Evolutionary conservation across 441 rosid species (phyloP).

Genomic region (Gossypium trilobum): DNA sequence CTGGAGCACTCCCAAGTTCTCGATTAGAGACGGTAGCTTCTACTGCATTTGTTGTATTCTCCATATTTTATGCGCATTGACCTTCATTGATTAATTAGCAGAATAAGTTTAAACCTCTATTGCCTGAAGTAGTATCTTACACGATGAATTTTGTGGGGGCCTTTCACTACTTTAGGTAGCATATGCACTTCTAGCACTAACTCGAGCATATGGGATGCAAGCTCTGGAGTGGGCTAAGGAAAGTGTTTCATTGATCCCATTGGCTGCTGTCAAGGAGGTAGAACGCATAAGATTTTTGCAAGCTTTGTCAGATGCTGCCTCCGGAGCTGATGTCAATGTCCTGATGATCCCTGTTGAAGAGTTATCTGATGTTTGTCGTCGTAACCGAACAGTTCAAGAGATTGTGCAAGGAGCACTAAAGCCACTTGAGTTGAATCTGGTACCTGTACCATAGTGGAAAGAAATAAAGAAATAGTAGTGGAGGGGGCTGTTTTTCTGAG

Average conservation of each 20-base stretch:
- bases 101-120: not conserved
- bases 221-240: conserved; percentile 79
- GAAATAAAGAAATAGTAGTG: not conserved
- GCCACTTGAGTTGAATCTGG: conserved; percentile 64
- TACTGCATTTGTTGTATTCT: not conserved
- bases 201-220: conserved; percentile 53
- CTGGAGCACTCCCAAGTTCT: conserved; percentile 96
- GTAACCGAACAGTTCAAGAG: conserved; percentile 86
- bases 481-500: conserved; percentile 21
- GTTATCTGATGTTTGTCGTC: conserved; percentile 79
- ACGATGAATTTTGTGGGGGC: not conserved
- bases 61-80: not conserved
- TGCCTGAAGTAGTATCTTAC: not conserved
- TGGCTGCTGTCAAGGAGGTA: conserved; percentile 59
- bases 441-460: conserved; percentile 41
- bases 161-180: conserved; percentile 42
- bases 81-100: not conserved
- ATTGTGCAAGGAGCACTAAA: conserved; percentile 83
- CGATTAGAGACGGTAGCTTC: conserved; percentile 69
- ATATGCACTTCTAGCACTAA: conserved; percentile 61
- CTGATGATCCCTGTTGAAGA: conserved; percentile 65
- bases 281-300: conserved; percentile 64
- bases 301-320: conserved; percentile 63
- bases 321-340: conserved; percentile 57
- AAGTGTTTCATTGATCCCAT: conserved; percentile 59